Evolutionary conservation across 2,329 filamentous ascomycete genomes (phyloP), one percentile per base, ranked within the genome.

Genomic region (Mycocentrospora acerina): DNA sequence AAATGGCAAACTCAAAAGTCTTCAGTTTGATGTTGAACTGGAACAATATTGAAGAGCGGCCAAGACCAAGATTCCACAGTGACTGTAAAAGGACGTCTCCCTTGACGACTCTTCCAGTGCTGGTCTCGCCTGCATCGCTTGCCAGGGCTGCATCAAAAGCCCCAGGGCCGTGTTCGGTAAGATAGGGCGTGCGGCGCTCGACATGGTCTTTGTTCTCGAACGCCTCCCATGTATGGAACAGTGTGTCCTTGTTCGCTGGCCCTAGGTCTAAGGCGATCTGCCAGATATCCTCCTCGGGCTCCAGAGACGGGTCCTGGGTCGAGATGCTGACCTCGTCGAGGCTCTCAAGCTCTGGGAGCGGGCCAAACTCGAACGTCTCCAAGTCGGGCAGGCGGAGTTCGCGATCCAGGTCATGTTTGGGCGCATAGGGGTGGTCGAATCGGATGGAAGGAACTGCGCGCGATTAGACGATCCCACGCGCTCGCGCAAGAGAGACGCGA

Each of bases 1-100:
- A 53, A 24, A 77, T 59, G 4, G 63, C 62, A 26, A 66, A 69
- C 26, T 68, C 62, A 51, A 90, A 88, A 0, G 68, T 69, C 16
- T 66, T 67, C 18, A 72, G 72, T 3, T 71, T 69, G 2, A 72
- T 60, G 34, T 83, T 71, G 74, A 80, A 88, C 0, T 66, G 59
- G 61, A 88, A 93, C 24, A 93, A 76, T 2, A 85, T 73, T 0
- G 87, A 90, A 26, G 82, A 83, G 32, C 86, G 76, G 0, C 87
- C 88, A 5, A 90, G 75, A 0, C 81, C 80, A 1, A 91, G 70
- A 10, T 81, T 78, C 44, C 85, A 71, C 1, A 91, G 69, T 9
- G 82, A 83, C 13, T 66, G 57, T 2, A 75, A 44, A 4, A 69
- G 54, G 2, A 67, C 50, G 29, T 69, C 53, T 12, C 57, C 55